Conservation (phyloP, 495 filamentous ascomycete species). For the Penicillium canariense region DNA sequence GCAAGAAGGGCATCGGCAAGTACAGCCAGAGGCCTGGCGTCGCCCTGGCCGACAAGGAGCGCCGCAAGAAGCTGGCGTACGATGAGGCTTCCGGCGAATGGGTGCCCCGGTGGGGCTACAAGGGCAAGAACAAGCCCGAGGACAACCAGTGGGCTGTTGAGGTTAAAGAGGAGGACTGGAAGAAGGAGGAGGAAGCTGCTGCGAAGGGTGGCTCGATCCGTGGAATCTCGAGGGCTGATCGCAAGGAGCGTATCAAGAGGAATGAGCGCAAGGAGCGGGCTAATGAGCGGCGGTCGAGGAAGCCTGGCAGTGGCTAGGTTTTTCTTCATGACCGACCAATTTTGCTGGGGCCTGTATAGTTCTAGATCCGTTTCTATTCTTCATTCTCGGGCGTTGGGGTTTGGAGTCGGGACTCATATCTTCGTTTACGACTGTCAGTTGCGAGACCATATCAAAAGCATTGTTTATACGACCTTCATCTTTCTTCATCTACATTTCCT, state of each 20-base stretch:
- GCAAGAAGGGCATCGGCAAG: slow-evolving; percentile 85
- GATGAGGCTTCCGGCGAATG: slow-evolving; percentile 84
- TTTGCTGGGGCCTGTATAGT: slow-evolving; percentile 12
- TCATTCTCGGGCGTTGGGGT: slow-evolving; percentile 28
- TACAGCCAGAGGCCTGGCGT: slow-evolving; percentile 43
- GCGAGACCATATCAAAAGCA: slow-evolving; percentile 23
- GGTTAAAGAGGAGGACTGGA: slow-evolving; percentile 71
- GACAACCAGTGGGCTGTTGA: slow-evolving; percentile 86
- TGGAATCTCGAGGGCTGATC: slow-evolving; percentile 60
- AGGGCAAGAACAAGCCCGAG: slow-evolving; percentile 81
- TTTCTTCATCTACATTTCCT: slow-evolving; percentile 1
- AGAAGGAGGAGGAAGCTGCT: slow-evolving; percentile 59
- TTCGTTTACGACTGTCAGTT: slow-evolving; percentile 12
- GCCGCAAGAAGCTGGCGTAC: slow-evolving; percentile 78
- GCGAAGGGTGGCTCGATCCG: slow-evolving; percentile 59
- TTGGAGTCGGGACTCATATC: slow-evolving; percentile 25
- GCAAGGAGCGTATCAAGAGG: slow-evolving; percentile 61
- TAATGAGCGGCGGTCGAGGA: slow-evolving; percentile 59
- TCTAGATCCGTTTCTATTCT: slow-evolving; percentile 11
- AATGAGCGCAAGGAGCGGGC: slow-evolving; percentile 69
- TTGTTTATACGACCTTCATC: slow-evolving; percentile 9
- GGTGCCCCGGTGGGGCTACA: slow-evolving; percentile 92
- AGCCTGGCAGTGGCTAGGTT: slow-evolving; percentile 26
- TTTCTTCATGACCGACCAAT: slow-evolving; percentile 6
- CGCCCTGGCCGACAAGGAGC: slow-evolving; percentile 50